Evolutionary conservation across 2,329 filamentous ascomycete genomes (phyloP).

Genomic region (Arthroderma sp.): DNA sequence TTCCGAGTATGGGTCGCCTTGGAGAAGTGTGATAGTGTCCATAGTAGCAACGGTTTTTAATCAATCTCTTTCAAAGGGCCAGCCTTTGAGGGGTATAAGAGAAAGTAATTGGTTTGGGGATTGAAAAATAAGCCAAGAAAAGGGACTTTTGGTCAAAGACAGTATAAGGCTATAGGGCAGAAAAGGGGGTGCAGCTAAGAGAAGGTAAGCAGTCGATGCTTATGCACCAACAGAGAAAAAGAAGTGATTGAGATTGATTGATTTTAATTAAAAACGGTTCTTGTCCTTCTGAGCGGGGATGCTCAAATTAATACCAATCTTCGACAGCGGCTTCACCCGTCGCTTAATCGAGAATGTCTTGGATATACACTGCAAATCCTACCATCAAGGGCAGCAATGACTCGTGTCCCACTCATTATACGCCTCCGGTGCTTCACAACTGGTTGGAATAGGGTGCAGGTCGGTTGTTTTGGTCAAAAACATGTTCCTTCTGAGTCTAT

Average conservation of each 20-base stretch:
- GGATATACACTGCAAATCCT: not conserved
- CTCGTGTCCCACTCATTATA: too few relatives aligned
- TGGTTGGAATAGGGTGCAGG: not conserved
- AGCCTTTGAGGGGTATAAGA: too few relatives aligned
- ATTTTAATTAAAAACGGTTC: conserved; percentile 3
- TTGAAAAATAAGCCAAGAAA: too few relatives aligned
- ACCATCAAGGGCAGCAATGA: not conserved
- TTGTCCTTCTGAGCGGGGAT: not conserved
- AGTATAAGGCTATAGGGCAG: too few relatives aligned
- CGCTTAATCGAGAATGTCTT: not conserved
- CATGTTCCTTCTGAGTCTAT: not conserved
- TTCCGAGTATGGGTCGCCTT: conserved; percentile 9
- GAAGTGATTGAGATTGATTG: not conserved
- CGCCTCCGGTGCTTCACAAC: too few relatives aligned
- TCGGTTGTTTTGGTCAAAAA: conserved; percentile 5
- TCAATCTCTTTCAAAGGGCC: too few relatives aligned
- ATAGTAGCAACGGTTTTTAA: conserved; percentile 2
- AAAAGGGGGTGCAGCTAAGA: too few relatives aligned
- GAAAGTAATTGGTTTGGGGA: too few relatives aligned
- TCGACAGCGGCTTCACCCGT: not conserved
- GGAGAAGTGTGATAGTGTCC: conserved; percentile 13
- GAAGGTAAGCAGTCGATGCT: too few relatives aligned
- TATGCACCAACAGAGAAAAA: too few relatives aligned
- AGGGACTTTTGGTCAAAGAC: too few relatives aligned
- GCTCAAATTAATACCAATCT: conserved; percentile 3